Conservation (phyloP, 345 rosid species). For the Conringia planisiliqua region DNA sequence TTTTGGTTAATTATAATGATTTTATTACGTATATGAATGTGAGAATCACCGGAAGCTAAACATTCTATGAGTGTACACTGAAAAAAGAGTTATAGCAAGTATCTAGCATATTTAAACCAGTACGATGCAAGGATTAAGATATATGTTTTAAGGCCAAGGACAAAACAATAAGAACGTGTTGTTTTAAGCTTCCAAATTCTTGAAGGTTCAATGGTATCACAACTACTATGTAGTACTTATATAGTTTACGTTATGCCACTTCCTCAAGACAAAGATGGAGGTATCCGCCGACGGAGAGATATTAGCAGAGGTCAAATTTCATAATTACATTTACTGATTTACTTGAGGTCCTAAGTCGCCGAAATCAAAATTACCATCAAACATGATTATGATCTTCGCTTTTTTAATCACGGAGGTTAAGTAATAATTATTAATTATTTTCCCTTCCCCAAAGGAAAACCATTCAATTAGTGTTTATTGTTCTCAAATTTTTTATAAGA, state of each 20-base stretch:
- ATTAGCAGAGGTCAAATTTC: constrained; percentile 13
- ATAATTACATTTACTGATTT: constrained; percentile 21
- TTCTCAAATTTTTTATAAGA: not conserved
- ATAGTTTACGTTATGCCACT: not conserved
- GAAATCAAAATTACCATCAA: constrained; percentile 8
- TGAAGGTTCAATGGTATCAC: not conserved
- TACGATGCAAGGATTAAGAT: not conserved
- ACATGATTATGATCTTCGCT: not conserved
- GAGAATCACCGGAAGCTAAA: not conserved
- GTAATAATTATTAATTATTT: constrained; percentile 6
- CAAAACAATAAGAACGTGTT: not conserved
- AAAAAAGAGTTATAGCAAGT: too few relatives aligned
- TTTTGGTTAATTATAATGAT: not conserved
- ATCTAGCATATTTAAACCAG: too few relatives aligned
- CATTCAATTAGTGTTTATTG: not conserved
- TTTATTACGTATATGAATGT: not conserved
- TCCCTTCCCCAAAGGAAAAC: not conserved
- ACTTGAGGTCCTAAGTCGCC: not conserved
- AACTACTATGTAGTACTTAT: not conserved
- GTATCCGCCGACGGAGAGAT: constrained; percentile 21
- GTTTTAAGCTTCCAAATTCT: not conserved
- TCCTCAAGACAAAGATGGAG: not conserved
- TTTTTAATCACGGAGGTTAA: not conserved
- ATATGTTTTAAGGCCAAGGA: not conserved
- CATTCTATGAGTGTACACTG: not conserved